A percentile compares a stretch with the other conserved stretches of the same genome.
Conservation (phyloP, 345 rosid genomes). For the Erucastrum elatum region DNA sequence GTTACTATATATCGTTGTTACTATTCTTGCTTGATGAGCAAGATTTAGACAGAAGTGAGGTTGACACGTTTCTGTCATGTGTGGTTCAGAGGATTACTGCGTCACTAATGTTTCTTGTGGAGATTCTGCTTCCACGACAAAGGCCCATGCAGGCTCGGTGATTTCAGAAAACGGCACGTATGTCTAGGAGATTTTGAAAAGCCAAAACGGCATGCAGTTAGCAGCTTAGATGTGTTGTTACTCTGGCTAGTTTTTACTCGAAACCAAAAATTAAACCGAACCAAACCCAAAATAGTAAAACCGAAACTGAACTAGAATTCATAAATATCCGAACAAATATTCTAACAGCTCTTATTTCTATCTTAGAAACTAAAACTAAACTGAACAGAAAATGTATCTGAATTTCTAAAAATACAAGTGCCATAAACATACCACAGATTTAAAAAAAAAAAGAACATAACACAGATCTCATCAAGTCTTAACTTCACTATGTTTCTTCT, state of each 20-base stretch:
- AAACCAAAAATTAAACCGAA: neutral
- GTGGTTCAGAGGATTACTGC: slow-evolving; percentile 7
- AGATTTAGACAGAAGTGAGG: neutral
- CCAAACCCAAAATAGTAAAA: neutral
- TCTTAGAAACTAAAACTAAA: no score
- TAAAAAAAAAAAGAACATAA: neutral
- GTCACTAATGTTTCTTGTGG: slow-evolving; percentile 12
- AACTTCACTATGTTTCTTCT: neutral
- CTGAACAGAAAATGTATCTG: no score
- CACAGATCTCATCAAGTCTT: neutral
- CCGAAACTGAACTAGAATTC: neutral
- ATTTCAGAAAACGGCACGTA: slow-evolving; percentile 4
- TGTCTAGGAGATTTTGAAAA: neutral
- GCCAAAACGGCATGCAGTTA: neutral
- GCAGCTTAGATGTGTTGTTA: neutral
- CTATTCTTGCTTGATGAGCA: neutral
- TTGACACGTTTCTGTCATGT: slow-evolving; percentile 29
- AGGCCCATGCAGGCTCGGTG: neutral
- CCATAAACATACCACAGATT: neutral
- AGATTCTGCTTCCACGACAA: slow-evolving; percentile 33
- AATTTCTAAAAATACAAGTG: no score
- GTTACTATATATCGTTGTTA: slow-evolving; percentile 7
- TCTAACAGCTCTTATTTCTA: neutral
- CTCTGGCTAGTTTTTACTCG: neutral
- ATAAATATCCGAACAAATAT: neutral